These are phyloP conservation scores for Entomortierella beljakovae DNA, from an alignment of 192 early-diverging fungal genomes.

Conservation along the genomic window DNA sequence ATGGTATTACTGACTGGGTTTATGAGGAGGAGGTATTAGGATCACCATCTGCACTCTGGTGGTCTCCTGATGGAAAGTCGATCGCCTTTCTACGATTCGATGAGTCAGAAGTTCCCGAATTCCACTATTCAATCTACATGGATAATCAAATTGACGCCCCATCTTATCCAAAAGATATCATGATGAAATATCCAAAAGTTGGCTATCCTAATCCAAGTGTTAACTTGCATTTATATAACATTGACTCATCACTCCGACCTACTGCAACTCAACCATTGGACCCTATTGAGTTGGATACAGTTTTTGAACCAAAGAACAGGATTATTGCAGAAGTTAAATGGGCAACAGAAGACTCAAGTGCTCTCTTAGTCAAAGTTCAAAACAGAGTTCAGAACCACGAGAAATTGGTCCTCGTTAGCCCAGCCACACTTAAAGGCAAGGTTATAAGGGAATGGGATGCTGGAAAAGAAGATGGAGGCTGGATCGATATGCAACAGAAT, in stretches of 20 bases:
- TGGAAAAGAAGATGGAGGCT: slow-evolving; percentile 72
- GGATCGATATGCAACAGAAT: slow-evolving; percentile 73
- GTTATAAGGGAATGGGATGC: slow-evolving; percentile 73
- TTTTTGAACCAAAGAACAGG: slow-evolving; percentile 76
- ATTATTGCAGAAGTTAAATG: slow-evolving; percentile 88
- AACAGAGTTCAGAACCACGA: slow-evolving; percentile 93
- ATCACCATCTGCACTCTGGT: slow-evolving; percentile 80
- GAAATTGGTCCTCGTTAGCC: slow-evolving; percentile 69
- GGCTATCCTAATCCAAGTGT: slow-evolving; percentile 89
- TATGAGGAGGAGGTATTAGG: slow-evolving; percentile 96
- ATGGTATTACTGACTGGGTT: slow-evolving; percentile 98
- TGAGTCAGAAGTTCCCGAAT: slow-evolving; percentile 85
- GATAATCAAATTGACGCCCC: slow-evolving; percentile 59
- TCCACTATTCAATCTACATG: slow-evolving; percentile 79
- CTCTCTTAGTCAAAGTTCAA: slow-evolving; percentile 80
- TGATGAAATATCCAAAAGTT: slow-evolving; percentile 92
- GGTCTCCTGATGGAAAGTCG: slow-evolving; percentile 83
- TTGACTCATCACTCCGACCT: slow-evolving; percentile 22
- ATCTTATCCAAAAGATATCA: slow-evolving; percentile 76
- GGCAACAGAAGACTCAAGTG: slow-evolving; percentile 70
- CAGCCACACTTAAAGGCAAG: slow-evolving; percentile 49
- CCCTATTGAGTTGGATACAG: slow-evolving; percentile 23
- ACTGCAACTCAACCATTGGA: slow-evolving; percentile 27
- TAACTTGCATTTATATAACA: slow-evolving; percentile 75
- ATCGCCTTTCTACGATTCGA: slow-evolving; percentile 90